These are phyloP conservation scores for Arachnomyces sp. DNA, from an alignment of 2,329 filamentous ascomycete species.

Conservation along the genomic window DNA sequence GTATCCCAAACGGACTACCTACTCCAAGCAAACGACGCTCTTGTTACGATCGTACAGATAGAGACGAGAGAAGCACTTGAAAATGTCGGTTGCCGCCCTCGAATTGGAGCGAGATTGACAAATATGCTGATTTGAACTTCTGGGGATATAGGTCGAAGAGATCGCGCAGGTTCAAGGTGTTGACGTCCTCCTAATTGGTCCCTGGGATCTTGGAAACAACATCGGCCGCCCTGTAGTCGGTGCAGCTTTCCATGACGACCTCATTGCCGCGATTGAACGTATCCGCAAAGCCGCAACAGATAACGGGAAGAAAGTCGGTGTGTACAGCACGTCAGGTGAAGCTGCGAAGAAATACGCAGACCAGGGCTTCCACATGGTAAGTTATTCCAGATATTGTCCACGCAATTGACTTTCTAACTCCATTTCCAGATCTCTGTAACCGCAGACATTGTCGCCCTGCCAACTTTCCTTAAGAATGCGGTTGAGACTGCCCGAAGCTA, in stretches of 20 bases:
- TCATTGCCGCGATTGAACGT: constrained; percentile 43
- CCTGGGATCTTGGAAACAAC: constrained; percentile 50
- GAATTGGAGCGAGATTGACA: not conserved
- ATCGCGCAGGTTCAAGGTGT: constrained; percentile 47
- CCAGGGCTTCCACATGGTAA: constrained; percentile 48
- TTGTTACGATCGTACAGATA: constrained; percentile 43
- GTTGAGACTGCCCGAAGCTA: constrained; percentile 26
- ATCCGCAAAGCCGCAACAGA: constrained; percentile 45
- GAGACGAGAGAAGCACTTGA: constrained; percentile 35
- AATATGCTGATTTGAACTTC: not conserved
- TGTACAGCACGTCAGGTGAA: constrained; percentile 47
- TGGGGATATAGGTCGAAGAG: constrained; percentile 30
- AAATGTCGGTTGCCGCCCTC: constrained; percentile 18
- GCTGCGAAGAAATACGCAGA: constrained; percentile 45
- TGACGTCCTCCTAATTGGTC: constrained; percentile 47
- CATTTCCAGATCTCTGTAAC: constrained; percentile 30
- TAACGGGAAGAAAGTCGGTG: constrained; percentile 46
- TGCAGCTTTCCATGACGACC: constrained; percentile 40
- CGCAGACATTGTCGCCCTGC: constrained; percentile 40
- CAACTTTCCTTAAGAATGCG: constrained; percentile 30
- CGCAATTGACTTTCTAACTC: not conserved
- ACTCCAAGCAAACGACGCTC: constrained; percentile 45
- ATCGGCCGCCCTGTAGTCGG: constrained; percentile 46
- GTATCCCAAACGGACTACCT: constrained; percentile 40
- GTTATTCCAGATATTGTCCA: constrained; percentile 11